Evolutionary conservation across 2,329 filamentous ascomycete species (phyloP).

Genomic region (Xylaria sp.): DNA sequence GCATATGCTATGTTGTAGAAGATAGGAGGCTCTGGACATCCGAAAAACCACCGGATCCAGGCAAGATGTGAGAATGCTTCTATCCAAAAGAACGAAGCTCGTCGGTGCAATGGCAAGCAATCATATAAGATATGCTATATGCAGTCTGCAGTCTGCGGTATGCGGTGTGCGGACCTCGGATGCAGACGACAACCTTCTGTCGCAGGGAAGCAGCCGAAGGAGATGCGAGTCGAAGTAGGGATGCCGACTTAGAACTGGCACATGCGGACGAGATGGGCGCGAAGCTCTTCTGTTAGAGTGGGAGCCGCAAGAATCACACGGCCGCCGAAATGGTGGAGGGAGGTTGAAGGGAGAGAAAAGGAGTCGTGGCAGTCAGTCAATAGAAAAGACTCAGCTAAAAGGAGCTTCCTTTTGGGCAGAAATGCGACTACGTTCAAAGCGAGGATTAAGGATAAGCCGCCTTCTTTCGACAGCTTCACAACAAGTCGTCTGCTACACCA

Average conservation of each 20-base stretch:
- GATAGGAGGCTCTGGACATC: slow-evolving; percentile 26
- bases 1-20: slow-evolving; percentile 57
- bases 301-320: slow-evolving; percentile 3
- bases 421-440: slow-evolving; percentile 14
- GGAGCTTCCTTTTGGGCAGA: slow-evolving; percentile 5
- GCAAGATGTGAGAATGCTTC: slow-evolving; percentile 2
- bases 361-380: slow-evolving; percentile 6
- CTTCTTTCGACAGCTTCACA: slow-evolving; percentile 13
- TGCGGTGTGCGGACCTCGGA: not conserved
- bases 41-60: slow-evolving; percentile 14
- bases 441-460: slow-evolving; percentile 1
- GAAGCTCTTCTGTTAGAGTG: slow-evolving; percentile 4
- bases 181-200: not conserved
- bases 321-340: slow-evolving; percentile 3
- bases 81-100: not conserved
- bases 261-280: slow-evolving; percentile 11
- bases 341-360: not conserved
- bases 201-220: slow-evolving; percentile 4
- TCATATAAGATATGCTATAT: not conserved
- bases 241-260: slow-evolving; percentile 3
- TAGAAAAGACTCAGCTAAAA: slow-evolving; percentile 9
- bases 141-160: not conserved
- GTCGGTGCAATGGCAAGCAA: slow-evolving; percentile 10
- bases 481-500: slow-evolving; percentile 13
- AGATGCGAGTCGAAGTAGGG: slow-evolving; percentile 7